phyloP scores from a whole-genome alignment of 148 eudicot genomes.

The Vaccinium corymbosum region DNA sequence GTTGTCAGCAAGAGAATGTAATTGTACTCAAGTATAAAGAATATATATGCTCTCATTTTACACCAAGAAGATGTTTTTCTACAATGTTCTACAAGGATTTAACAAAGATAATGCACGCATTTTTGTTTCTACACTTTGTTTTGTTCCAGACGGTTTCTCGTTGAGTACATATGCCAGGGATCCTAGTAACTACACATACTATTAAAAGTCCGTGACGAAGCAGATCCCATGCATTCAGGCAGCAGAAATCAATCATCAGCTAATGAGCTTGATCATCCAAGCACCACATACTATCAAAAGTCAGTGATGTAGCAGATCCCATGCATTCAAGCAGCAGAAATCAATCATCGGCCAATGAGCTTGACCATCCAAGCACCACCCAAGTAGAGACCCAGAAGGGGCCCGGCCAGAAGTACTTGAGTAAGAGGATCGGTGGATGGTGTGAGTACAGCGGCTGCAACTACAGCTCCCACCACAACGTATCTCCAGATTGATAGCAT shows the following conservation, averaged over 20 bases:
- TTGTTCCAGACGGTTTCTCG: neutral
- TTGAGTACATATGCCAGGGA: neutral
- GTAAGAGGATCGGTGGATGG: conserved; percentile 98
- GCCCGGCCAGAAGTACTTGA: conserved; percentile 88
- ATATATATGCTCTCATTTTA: neutral
- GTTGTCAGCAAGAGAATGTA: neutral
- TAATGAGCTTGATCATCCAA: conserved; percentile 59
- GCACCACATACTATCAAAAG: neutral
- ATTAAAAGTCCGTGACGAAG: neutral
- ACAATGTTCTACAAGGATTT: conserved; percentile 14
- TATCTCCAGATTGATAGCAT: conserved; percentile 99
- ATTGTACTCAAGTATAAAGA: neutral
- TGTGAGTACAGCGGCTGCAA: conserved; percentile 92
- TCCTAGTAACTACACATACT: neutral
- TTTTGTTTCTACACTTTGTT: neutral
- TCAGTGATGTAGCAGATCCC: neutral
- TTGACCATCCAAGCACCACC: conserved; percentile 95
- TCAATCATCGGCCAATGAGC: conserved; percentile 54
- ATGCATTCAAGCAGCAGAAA: neutral
- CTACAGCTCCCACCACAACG: conserved; percentile 91
- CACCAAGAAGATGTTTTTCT: neutral
- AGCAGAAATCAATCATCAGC: conserved; percentile 35
- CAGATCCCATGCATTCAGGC: neutral
- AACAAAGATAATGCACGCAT: neutral
- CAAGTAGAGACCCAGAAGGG: conserved; percentile 90